These are phyloP conservation scores for Hansenula anomala DNA, from an alignment of 1,139 yeast genomes.

Conservation along the genomic window DNA sequence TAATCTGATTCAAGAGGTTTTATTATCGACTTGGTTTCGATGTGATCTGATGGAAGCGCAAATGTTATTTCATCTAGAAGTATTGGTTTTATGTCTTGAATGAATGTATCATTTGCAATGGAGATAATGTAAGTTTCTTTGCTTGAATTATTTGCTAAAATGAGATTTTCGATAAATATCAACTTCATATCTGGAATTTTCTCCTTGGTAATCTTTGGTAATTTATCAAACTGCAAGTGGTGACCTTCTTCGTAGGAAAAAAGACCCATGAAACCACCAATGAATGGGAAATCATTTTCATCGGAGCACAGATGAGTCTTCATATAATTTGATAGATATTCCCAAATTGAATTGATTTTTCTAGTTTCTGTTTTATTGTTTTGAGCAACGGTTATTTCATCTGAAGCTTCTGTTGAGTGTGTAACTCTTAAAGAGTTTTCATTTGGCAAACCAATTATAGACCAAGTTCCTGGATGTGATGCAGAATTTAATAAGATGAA, in stretches of 20 bases:
- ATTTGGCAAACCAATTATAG: conserved; percentile 74
- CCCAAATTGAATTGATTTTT: conserved; percentile 36
- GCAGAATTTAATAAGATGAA: conserved; percentile 70
- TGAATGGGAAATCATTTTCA: conserved; percentile 52
- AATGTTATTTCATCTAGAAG: background rate
- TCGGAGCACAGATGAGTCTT: conserved; percentile 19
- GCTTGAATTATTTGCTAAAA: conserved; percentile 33
- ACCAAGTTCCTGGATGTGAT: conserved; percentile 78
- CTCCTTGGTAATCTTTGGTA: conserved; percentile 28
- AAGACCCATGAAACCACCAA: conserved; percentile 86
- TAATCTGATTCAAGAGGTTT: conserved; percentile 57
- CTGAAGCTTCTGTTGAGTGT: conserved; percentile 37
- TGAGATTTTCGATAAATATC: conserved; percentile 62
- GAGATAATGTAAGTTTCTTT: conserved; percentile 53
- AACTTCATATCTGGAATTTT: conserved; percentile 68
- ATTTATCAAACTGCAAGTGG: conserved; percentile 32
- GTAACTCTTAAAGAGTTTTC: conserved; percentile 53
- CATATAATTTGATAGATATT: conserved; percentile 48
- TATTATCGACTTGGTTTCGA: conserved; percentile 30
- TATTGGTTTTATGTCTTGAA: conserved; percentile 2
- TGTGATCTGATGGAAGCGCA: background rate
- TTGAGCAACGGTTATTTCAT: conserved; percentile 11
- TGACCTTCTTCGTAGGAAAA: conserved; percentile 84
- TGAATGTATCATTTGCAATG: conserved; percentile 26
- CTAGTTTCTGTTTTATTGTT: background rate